Percentiles rank a stretch among this genome's conserved stretches.
Evolutionary conservation across 805 yeast genomes (phyloP).

Genomic region (Jamesozyma piceae): DNA sequence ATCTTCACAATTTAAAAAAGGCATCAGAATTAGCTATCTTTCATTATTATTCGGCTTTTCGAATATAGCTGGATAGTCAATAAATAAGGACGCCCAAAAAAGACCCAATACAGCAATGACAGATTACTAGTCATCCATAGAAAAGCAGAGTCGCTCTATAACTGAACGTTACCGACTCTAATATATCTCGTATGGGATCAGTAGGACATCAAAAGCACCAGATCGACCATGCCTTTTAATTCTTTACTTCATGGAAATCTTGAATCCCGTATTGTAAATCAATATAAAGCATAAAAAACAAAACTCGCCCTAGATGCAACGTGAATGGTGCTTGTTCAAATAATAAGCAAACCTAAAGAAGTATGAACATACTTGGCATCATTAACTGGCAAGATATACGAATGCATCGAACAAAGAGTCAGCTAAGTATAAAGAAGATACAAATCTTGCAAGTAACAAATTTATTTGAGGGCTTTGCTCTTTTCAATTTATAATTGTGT

Average conservation of each 20-base stretch:
- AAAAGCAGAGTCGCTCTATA: background rate
- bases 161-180: background rate
- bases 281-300: background rate
- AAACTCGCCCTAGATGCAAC: background rate
- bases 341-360: background rate
- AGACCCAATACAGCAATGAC: background rate
- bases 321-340: background rate
- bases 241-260: background rate
- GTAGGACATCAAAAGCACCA: background rate
- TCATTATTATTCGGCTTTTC: background rate
- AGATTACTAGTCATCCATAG: background rate
- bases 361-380: background rate
- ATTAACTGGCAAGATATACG: background rate
- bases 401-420: background rate
- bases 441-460: background rate
- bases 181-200: background rate
- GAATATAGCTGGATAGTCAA: background rate
- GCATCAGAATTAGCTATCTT: background rate
- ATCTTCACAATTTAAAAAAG: background rate
- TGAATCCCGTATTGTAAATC: background rate
- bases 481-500: background rate
- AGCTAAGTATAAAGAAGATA: background rate
- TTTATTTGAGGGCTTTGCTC: background rate
- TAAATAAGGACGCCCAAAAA: background rate
- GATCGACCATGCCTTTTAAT: background rate